phyloP scores from a whole-genome alignment of 345 rosid species.

The Gossypium longicalyx region DNA sequence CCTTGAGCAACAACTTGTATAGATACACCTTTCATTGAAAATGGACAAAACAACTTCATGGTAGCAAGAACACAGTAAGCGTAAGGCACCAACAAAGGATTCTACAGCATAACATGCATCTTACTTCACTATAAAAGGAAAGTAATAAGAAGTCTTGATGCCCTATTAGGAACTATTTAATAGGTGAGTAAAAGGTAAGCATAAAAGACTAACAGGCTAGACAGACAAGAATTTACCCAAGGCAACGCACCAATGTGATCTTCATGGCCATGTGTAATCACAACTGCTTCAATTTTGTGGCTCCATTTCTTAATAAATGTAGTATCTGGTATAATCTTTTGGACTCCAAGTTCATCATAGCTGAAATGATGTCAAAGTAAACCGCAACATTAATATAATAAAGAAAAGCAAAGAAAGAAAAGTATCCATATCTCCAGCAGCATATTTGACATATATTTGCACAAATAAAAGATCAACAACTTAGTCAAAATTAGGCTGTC shows the following conservation, averaged over 20 bases:
- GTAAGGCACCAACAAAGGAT: not conserved
- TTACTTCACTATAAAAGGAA: not conserved
- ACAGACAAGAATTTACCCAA: conserved; percentile 61
- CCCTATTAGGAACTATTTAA: not conserved
- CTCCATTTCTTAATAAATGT: conserved; percentile 92
- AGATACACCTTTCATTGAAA: not conserved
- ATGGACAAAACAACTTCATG: not conserved
- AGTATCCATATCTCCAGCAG: not conserved
- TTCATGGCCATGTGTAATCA: conserved; percentile 98
- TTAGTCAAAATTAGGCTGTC: not conserved
- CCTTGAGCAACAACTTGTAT: not conserved
- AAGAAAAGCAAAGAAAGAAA: conserved; percentile 4
- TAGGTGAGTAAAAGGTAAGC: not conserved
- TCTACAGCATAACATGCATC: not conserved
- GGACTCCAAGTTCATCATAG: conserved; percentile 90
- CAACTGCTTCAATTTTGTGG: conserved; percentile 94
- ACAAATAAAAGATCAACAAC: not conserved
- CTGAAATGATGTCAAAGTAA: conserved; percentile 38
- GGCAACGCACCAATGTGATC: conserved; percentile 99
- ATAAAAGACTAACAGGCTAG: not conserved
- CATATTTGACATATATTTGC: not conserved
- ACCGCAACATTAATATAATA: conserved; percentile 18
- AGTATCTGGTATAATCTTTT: conserved; percentile 92
- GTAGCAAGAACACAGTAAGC: not conserved
- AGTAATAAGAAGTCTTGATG: not conserved